Evolutionary conservation across 306 rosid species (phyloP).

Genomic region (Bauhinia variegata): DNA sequence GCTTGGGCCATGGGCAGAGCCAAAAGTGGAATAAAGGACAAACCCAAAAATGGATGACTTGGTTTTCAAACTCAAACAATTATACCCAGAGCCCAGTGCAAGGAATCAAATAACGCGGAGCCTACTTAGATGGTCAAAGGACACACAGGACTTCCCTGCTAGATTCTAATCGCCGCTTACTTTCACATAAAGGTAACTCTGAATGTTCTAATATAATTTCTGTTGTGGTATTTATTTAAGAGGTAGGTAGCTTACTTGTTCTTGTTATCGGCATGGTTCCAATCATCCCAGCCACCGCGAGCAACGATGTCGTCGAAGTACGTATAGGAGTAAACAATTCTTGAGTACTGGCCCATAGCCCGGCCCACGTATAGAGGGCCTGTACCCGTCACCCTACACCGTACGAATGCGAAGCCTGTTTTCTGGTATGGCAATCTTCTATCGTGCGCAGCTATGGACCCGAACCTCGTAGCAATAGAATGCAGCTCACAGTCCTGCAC

Average conservation of each 20-base stretch:
- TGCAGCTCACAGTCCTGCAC: conserved; percentile 78
- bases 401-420: conserved; percentile 78
- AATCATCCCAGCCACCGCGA: conserved; percentile 84
- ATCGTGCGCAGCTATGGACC: conserved; percentile 86
- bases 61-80: neutral
- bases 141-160: too few species aligned
- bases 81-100: neutral
- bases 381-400: conserved; percentile 71
- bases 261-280: conserved; percentile 59
- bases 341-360: conserved; percentile 75
- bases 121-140: too few species aligned
- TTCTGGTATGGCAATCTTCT: conserved; percentile 56
- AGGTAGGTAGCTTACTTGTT: conserved; percentile 49
- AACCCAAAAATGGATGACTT: neutral
- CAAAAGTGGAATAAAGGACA: neutral
- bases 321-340: conserved; percentile 73
- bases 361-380: conserved; percentile 85
- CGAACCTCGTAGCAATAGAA: conserved; percentile 74
- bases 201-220: too few species aligned
- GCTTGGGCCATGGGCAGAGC: neutral
- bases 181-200: too few species aligned
- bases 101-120: neutral
- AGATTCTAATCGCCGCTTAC: too few species aligned
- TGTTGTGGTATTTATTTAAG: too few species aligned
- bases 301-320: conserved; percentile 75